phyloP scores from a whole-genome alignment of 2,329 filamentous ascomycete species.

The Apiospora marii region DNA sequence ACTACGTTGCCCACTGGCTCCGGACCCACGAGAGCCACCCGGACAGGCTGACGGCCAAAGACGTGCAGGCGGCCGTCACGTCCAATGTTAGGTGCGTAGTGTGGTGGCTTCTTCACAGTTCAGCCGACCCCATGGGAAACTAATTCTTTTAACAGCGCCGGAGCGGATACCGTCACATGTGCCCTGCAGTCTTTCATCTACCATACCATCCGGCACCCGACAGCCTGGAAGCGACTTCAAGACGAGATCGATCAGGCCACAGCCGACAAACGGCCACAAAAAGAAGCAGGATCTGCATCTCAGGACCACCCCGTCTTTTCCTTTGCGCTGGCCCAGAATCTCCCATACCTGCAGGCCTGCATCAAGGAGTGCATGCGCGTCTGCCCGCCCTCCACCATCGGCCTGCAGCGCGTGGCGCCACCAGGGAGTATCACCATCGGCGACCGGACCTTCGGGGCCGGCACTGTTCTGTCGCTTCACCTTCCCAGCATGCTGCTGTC shows the following conservation, averaged over 20 bases:
- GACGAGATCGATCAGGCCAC: conserved; percentile 13
- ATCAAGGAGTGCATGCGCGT: conserved; percentile 39
- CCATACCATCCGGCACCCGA: conserved; percentile 26
- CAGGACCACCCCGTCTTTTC: conserved; percentile 29
- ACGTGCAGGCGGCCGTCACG: conserved; percentile 25
- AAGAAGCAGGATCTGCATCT: not conserved
- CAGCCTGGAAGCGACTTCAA: conserved; percentile 24
- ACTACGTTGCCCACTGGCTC: conserved; percentile 33
- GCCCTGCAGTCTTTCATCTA: conserved; percentile 26
- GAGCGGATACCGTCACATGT: conserved; percentile 19
- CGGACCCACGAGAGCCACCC: conserved; percentile 29
- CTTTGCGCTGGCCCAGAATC: conserved; percentile 38
- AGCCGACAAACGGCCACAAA: conserved; percentile 26
- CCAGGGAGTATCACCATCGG: conserved; percentile 28
- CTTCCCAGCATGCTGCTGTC: conserved; percentile 24
- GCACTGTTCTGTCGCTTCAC: conserved; percentile 25
- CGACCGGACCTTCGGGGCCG: conserved; percentile 25
- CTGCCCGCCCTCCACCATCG: conserved; percentile 32
- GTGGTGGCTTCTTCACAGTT: rapidly evolving
- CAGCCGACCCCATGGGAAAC: not conserved
- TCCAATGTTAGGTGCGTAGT: conserved; percentile 25
- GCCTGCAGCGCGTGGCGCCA: conserved; percentile 29
- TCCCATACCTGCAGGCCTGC: conserved; percentile 44
- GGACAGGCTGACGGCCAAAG: conserved; percentile 22
- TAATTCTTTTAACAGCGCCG: not conserved